Evolutionary conservation across 192 early-diverging fungal genomes (phyloP), one percentile per base, ranked within the genome.

Genomic region (Spinellus fusiger): DNA sequence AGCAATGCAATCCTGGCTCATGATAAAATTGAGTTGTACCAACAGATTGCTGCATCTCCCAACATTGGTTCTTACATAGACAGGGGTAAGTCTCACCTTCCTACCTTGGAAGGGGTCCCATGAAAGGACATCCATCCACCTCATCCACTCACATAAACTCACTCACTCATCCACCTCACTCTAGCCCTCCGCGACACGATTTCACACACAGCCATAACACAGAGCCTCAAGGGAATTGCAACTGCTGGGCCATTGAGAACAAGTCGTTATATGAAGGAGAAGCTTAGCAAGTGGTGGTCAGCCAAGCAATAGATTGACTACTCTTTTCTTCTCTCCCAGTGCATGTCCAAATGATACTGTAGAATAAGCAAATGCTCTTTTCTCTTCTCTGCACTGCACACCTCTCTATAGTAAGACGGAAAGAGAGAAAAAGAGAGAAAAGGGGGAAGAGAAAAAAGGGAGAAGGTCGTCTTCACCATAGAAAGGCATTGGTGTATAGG

Each of bases 161-260:
- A 46, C 69, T 70, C 1, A 61, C 75, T 4, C 65, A 71, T 4
- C 57, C 71, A 4, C 29, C n/a, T 28, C 46, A 40, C 46, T 40
- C n/a, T 40, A 68, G 66, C 56, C n/a, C 37, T 72, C 1, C 61
- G 40, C 9, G 49, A 68, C 0, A 66, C 58, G 16, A 79, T 79
- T 58, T 69, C 58, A n/a, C 64, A 81, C 10, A 89, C 95, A 0
- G 93, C 94, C 5, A 61, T 99, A 20, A 84, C 88, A 0, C 96
- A 99, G 74, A 89, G 92, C 26, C 55, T 86, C 56, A 99, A 99
- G 75, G 97, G 97, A 1, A 73, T 98, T 27, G 65, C 95, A 18
- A 93, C 94, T 0, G 94, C 95, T 18, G 97, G 97, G 0, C 26
- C 85, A 20, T 13, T 73, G 35, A 89, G 83, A 59, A 81, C 83